Evolutionary conservation across 352 stramenopile genomes (phyloP), one percentile per base, ranked within the genome.

Genomic region (Globisporangium nagaii): DNA sequence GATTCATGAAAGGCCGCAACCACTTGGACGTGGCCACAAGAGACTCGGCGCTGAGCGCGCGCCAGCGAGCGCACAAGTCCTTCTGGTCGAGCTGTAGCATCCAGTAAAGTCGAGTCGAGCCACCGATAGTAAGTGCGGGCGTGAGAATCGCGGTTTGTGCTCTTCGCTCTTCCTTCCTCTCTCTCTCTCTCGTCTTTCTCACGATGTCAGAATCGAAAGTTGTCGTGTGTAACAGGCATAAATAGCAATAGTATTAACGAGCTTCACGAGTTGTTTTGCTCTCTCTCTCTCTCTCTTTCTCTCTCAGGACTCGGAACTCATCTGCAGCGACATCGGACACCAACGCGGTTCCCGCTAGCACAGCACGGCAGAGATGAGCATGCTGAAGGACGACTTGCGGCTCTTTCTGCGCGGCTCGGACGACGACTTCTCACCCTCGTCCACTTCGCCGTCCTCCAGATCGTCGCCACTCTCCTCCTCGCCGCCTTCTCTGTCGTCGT

Each of bases 1-100:
- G 80, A 43, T 94, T 94, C 58, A 76, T 78, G 42, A 84, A 84
- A 62, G 84, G 84, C 11, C 68, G 79, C 36, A 71, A 89, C 56
- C 84, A 93, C 57, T 58, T 93, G 59, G 80, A 90, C 55, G 74
- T 86, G 17, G 68, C 75, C 30, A 73, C 71, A 34, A 61, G 71
- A 25, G 77, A 86, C 31, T 72, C 75, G 31, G 39, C 44, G 22
- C 36, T 53, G 39, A 50, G 41, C n/a, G 48, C 51, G 45, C 52
- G 48, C 24, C 68, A 73, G 50, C 70, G 69, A 6, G 58, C 65
- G 30, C 62, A 56, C 17, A 59, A 56, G 27, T 70, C 71, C 12
- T 55, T 71, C 11, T 75, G 67, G 70, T 78, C 65, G 58, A 66
- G 66, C 44, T 81, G 71, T 50, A 60, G 60, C 56, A 73, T 84